Percentiles rank a stretch among this genome's conserved stretches.
Evolutionary conservation across 257 asterid genomes (phyloP).

Genomic region (Verbena officinalis): DNA sequence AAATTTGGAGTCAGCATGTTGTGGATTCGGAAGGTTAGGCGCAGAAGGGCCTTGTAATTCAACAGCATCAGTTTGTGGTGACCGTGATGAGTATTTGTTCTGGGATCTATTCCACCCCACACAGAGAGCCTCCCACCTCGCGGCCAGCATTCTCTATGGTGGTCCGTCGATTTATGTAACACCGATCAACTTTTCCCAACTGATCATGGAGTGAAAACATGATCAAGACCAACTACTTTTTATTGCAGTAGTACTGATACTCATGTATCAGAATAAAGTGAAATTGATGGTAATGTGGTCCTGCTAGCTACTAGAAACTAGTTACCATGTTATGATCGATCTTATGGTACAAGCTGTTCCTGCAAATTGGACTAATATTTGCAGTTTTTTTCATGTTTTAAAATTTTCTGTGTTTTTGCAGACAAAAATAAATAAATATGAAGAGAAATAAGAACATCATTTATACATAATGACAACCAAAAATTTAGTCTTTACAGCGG

Average conservation of each 20-base stretch:
- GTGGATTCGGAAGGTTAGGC: constrained; percentile 47
- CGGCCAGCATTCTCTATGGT: constrained; percentile 39
- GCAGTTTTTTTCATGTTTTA: constrained; percentile 5
- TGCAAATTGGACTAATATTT: background rate
- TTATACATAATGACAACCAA: no score
- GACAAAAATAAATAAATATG: no score
- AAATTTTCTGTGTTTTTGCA: background rate
- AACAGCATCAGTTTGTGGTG: constrained; percentile 42
- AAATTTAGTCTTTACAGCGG: no score
- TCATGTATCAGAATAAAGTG: constrained; percentile 21
- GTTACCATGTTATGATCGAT: background rate
- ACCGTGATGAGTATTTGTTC: constrained; percentile 44
- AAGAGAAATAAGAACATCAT: no score
- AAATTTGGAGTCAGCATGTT: constrained; percentile 51
- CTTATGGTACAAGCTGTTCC: background rate
- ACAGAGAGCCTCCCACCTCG: constrained; percentile 41
- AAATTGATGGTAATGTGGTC: background rate
- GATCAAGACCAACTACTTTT: background rate
- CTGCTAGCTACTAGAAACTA: no score
- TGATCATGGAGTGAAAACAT: background rate
- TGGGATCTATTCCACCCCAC: constrained; percentile 71
- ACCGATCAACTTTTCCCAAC: constrained; percentile 39
- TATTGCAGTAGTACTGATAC: no score
- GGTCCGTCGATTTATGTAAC: constrained; percentile 35
- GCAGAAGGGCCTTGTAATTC: constrained; percentile 43